phyloP scores from a whole-genome alignment of 1,139 yeast species.

The Suhomyces yuchorum region DNA sequence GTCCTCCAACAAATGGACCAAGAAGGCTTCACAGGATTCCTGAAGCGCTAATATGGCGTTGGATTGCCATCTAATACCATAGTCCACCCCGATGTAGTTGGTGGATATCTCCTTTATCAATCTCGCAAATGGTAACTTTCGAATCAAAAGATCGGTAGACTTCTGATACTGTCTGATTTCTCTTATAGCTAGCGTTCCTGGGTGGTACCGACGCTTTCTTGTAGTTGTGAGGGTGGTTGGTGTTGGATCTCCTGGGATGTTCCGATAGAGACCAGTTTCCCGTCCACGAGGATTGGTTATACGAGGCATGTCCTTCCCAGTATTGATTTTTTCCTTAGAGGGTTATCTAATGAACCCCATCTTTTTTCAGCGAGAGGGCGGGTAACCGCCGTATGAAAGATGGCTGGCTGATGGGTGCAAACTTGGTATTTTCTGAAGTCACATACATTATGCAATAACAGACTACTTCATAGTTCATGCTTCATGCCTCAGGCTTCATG shows the following conservation, averaged over 20 bases:
- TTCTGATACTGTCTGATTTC: constrained; percentile 82
- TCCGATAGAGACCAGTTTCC: constrained; percentile 45
- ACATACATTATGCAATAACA: background rate
- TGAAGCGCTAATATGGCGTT: constrained; percentile 87
- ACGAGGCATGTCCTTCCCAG: constrained; percentile 8
- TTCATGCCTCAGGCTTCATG: no score
- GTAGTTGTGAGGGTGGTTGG: constrained; percentile 23
- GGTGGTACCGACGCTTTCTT: constrained; percentile 57
- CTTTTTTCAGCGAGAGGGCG: constrained; percentile 4
- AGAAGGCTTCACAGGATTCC: constrained; percentile 89
- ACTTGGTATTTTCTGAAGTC: background rate
- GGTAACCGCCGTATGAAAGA: constrained; percentile 9
- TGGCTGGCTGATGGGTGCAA: constrained; percentile 12
- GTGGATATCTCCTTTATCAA: constrained; percentile 80
- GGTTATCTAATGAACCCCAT: constrained; percentile 5
- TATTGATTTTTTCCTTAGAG: background rate
- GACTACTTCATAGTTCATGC: background rate
- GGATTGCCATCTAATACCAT: constrained; percentile 83
- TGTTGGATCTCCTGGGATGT: constrained; percentile 38
- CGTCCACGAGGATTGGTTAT: constrained; percentile 18
- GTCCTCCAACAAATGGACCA: constrained; percentile 85
- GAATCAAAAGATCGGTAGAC: constrained; percentile 71
- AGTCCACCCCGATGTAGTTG: constrained; percentile 59
- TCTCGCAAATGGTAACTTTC: constrained; percentile 91
- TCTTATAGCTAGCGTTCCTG: constrained; percentile 74